Evolutionary conservation across 345 rosid species (phyloP).

Genomic region (Eucalyptus shirleyi): DNA sequence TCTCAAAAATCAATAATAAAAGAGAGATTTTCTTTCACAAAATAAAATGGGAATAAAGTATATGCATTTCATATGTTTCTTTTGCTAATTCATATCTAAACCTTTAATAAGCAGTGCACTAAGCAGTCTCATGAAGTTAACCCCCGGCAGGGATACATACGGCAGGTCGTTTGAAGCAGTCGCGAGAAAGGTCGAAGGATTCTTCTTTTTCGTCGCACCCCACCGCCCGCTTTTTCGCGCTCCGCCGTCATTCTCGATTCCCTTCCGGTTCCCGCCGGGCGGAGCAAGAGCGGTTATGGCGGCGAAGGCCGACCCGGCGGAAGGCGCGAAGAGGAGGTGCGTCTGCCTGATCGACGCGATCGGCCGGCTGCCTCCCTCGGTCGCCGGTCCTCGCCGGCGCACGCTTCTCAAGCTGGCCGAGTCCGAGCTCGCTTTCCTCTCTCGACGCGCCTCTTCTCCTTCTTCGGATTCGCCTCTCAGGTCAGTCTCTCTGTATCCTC

Average conservation of each 20-base stretch:
- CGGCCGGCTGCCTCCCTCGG: slow-evolving; percentile 17
- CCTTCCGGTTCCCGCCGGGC: neutral
- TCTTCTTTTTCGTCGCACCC: neutral
- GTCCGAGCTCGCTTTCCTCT: slow-evolving; percentile 72
- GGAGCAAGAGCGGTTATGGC: neutral
- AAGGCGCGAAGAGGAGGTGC: slow-evolving; percentile 44
- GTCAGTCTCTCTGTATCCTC: slow-evolving; percentile 2
- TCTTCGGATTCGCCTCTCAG: slow-evolving; percentile 24
- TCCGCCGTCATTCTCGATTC: neutral
- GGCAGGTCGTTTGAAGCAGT: neutral
- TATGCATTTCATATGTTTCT: neutral
- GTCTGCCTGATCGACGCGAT: slow-evolving; percentile 23
- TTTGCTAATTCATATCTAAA: neutral
- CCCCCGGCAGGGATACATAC: neutral
- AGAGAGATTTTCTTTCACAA: neutral
- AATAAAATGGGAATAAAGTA: neutral
- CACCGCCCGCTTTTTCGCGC: neutral
- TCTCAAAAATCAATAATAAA: neutral
- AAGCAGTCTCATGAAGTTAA: neutral
- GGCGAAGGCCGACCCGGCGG: neutral
- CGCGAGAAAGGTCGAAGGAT: neutral
- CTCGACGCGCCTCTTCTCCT: slow-evolving; percentile 9
- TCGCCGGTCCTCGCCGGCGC: slow-evolving; percentile 31
- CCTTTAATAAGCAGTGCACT: neutral
- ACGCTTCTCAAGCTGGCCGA: slow-evolving; percentile 60